phyloP scores from a whole-genome alignment of 257 asterid species.

The Nicotiana obtusifolia region DNA sequence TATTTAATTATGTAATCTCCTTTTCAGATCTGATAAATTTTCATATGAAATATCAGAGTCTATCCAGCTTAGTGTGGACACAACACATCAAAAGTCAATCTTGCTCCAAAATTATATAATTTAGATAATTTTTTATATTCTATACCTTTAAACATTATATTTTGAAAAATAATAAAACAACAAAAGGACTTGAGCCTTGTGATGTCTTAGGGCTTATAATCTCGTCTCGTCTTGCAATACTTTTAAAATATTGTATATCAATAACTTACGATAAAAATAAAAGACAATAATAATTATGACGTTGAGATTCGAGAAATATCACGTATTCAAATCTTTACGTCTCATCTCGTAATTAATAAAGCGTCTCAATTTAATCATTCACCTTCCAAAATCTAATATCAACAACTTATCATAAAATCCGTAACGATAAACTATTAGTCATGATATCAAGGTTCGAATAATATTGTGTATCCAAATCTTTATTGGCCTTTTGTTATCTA shows the following conservation, averaged over 20 bases:
- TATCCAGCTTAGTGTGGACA: neutral
- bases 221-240: neutral
- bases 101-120: too few species aligned
- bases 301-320: neutral
- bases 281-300: neutral
- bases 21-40: neutral
- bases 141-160: neutral
- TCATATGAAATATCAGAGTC: neutral
- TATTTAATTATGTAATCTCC: neutral
- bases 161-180: too few species aligned
- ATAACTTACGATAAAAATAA: neutral
- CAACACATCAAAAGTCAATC: too few species aligned
- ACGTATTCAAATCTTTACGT: neutral
- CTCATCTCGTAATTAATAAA: neutral
- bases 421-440: neutral
- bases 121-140: too few species aligned
- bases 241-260: neutral
- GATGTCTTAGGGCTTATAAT: neutral
- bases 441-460: neutral
- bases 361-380: neutral
- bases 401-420: neutral
- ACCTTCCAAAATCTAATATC: neutral
- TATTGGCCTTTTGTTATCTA: neutral
- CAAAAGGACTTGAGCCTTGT: neutral
- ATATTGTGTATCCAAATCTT: neutral